Base-by-base conservation (phyloP, 805 yeast species). In the Zygosaccharomyces rouxii region DNA sequence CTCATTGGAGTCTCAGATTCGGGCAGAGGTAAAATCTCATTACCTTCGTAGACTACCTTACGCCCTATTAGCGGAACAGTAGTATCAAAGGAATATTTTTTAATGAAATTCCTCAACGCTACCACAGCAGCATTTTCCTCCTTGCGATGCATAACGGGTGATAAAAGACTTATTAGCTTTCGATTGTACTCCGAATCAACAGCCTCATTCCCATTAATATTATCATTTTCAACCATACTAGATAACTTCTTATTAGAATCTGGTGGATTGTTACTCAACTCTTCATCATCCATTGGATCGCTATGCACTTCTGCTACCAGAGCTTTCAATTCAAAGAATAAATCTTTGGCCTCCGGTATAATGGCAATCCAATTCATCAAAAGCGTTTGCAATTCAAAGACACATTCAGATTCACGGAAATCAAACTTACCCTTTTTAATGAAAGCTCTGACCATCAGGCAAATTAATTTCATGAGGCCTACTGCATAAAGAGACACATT, bases 311-410 rank as follows among this genome's bases (percentile, higher is more conserved):
- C 47, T 4, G 53, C 44, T 2, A 58, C 42, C 18, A 47, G 44
- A 13, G 60, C 42, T 51, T 69, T 70, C 23, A 71, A 55, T 46
- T 52, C 56, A 52, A 79, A 80, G 55, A 78, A 83, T 4, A 84
- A 57, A 38, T 74, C 76, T 52, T 82, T 72, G 0, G 89, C 89
- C 45, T 80, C 86, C 0, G 84, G 82, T 0, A 81, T 53, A 2
- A 70, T 69, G 4, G 84, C 83, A 30, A 84, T 77, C 87, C 88
- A 83, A 47, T 76, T 78, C 53, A 84, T 72, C 42, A 84, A 65
- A 30, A 84, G 67, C 7, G 79, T 74, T 55, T 81, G 84, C 19
- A 84, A 60, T 54, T 82, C 88, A 47, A 79, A 73, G 7, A 74
- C 68, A 58, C 79, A 82, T 52, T 82, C 86, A 11, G 76, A 71